These are phyloP conservation scores for Erythrophleum fordii DNA, from an alignment of 306 rosid species.

Conservation along the genomic window DNA sequence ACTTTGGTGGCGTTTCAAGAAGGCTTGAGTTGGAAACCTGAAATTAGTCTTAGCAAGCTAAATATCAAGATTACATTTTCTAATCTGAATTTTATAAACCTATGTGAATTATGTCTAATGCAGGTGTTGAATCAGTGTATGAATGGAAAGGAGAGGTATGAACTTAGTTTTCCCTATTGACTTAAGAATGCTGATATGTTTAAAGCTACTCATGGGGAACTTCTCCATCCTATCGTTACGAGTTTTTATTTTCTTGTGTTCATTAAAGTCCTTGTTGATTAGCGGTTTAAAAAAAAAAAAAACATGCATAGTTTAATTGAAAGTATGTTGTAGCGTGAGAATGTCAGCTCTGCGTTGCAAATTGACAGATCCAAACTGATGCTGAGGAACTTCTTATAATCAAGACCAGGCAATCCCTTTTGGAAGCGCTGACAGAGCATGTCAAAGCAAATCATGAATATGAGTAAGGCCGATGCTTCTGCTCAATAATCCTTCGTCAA, in stretches of 20 bases:
- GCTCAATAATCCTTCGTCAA: not conserved
- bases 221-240: not conserved
- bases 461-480: slow-evolving; percentile 53
- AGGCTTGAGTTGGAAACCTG: not conserved
- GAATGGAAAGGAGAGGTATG: slow-evolving; percentile 88
- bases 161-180: slow-evolving; percentile 1
- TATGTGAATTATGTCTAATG: slow-evolving; percentile 29
- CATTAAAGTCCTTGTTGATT: not conserved
- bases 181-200: not conserved
- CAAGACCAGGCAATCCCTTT: slow-evolving; percentile 78
- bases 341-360: slow-evolving; percentile 6
- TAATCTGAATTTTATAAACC: slow-evolving; percentile 1
- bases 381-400: slow-evolving; percentile 73
- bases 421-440: slow-evolving; percentile 68
- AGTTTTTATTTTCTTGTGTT: not conserved
- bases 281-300: not conserved
- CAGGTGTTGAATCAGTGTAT: slow-evolving; percentile 78
- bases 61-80: slow-evolving; percentile 10
- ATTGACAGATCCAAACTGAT: slow-evolving; percentile 64
- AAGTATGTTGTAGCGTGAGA: slow-evolving; percentile 5
- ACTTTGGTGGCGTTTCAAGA: not conserved
- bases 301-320: not conserved
- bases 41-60: slow-evolving; percentile 25
- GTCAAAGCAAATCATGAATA: slow-evolving; percentile 72
- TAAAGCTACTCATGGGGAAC: not conserved